Base-by-base conservation (phyloP, 2,329 filamentous ascomycete genomes). In the Xylariaceae sp. region DNA sequence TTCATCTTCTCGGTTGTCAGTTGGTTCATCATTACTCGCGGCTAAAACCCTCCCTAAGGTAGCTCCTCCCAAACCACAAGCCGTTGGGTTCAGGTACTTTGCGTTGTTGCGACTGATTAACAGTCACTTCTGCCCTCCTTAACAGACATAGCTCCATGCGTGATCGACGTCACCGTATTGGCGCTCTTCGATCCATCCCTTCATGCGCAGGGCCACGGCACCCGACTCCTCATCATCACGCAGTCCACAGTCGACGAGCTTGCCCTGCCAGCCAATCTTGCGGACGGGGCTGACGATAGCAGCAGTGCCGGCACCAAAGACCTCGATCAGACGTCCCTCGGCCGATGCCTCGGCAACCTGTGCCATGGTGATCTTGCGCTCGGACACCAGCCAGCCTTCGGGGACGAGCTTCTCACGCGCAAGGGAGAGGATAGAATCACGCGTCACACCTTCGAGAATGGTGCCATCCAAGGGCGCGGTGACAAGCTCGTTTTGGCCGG, bases 401-500 rank as follows among this genome's bases (percentile, higher is more conserved):
- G 90, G 90, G 18, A 74, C 84, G 35, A 99, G 82, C 69, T 87
- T 84, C 79, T 99, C 92, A 45, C 88, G 83, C 42, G 94, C 94
- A 48, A 99, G 86, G 4, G 80, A 77, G n/a, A 99, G 82, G 53
- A 99, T 87, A 1, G 90, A 96, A 77, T 99, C 93, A 66, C 94
- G 82, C 9, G 92, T 97, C 5, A 99, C 92, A 69, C 94, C 94
- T 76, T 95, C 91, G 51, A 99, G 83, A 66, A 99, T 99, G 35
- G 93, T 99, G 54, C 94, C 94, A 73, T 99, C 94, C 11, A 99
- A 82, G 23, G 94, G 94, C 44, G 93, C 91, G n/a, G 94, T 99
- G 69, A 97, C 75, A 56, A 99, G 84, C 79, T 97, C 92, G 72
- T 92, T 93, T 77, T 92, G 84, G 6, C 93, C 94, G 10, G 91